phyloP scores from a whole-genome alignment of 2,329 filamentous ascomycete species.

The Colletotrichum destructivum region DNA sequence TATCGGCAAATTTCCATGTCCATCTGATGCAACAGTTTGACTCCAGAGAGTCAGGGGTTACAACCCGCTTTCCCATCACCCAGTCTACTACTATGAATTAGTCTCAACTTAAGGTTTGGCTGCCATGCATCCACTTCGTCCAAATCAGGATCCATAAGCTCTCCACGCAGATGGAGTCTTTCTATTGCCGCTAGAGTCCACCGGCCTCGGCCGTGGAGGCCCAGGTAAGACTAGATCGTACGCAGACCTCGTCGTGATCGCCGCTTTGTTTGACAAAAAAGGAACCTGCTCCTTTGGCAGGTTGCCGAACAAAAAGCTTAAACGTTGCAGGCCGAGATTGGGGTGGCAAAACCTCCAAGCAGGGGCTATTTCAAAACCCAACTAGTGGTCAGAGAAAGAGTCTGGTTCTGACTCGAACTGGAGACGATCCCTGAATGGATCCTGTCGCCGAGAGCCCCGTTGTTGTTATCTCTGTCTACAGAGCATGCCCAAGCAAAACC shows the following conservation, averaged over 20 bases:
- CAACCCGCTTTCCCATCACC: slow-evolving; percentile 20
- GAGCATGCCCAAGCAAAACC: neutral
- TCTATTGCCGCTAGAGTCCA: neutral
- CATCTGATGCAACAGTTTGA: slow-evolving; percentile 17
- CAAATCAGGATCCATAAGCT: neutral
- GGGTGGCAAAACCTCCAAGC: neutral
- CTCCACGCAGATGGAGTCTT: neutral
- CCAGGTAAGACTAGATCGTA: neutral
- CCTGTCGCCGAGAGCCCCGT: neutral
- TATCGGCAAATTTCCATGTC: neutral
- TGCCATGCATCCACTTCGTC: neutral
- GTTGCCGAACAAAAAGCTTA: slow-evolving; percentile 10
- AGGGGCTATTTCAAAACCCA: neutral
- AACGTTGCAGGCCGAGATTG: slow-evolving; percentile 8
- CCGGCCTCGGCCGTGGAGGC: neutral
- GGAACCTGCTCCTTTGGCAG: slow-evolving; percentile 3
- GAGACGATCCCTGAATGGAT: neutral
- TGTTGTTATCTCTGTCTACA: neutral
- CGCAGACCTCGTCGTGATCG: slow-evolving; percentile 13
- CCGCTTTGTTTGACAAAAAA: slow-evolving; percentile 11
- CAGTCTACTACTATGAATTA: neutral
- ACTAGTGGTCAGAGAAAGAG: neutral
- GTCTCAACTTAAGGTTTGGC: slow-evolving; percentile 1
- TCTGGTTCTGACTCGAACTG: neutral
- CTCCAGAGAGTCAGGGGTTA: slow-evolving; percentile 16